Evolutionary conservation across 169 alveolate genomes (phyloP).

Genomic region (Plasmodium sp.): DNA sequence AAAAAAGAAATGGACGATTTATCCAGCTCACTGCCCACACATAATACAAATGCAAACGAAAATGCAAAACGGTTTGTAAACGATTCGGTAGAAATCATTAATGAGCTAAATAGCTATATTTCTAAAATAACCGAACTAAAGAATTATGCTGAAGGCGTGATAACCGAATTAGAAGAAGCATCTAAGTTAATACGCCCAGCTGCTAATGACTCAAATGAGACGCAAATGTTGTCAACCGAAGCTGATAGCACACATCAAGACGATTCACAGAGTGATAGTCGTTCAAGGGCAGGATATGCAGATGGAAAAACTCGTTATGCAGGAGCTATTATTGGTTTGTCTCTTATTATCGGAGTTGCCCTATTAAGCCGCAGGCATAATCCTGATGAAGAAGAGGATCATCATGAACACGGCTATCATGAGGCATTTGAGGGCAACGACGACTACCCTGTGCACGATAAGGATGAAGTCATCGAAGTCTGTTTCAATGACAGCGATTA

Average conservation of each 20-base stretch:
- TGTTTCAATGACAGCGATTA: background rate
- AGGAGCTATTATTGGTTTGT: background rate
- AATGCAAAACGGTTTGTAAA: background rate
- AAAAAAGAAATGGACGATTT: slow-evolving; percentile 12
- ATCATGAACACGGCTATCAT: background rate
- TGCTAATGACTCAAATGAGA: background rate
- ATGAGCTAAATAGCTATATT: background rate
- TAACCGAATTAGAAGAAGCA: background rate
- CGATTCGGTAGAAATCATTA: background rate
- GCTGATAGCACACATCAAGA: background rate
- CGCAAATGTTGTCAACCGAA: background rate
- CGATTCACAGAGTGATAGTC: background rate
- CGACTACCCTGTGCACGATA: background rate
- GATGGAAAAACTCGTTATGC: background rate
- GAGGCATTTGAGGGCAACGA: background rate
- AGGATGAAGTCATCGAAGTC: background rate
- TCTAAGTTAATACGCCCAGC: background rate
- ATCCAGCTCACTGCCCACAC: background rate
- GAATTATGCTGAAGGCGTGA: background rate
- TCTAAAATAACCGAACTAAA: background rate
- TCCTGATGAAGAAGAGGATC: background rate
- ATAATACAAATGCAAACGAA: background rate
- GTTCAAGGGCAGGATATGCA: background rate
- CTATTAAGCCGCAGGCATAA: background rate
- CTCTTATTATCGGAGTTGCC: background rate